Evolutionary conservation across 2,329 filamentous ascomycete genomes (phyloP).

Genomic region (Penicillium aurantiogriseum): DNA sequence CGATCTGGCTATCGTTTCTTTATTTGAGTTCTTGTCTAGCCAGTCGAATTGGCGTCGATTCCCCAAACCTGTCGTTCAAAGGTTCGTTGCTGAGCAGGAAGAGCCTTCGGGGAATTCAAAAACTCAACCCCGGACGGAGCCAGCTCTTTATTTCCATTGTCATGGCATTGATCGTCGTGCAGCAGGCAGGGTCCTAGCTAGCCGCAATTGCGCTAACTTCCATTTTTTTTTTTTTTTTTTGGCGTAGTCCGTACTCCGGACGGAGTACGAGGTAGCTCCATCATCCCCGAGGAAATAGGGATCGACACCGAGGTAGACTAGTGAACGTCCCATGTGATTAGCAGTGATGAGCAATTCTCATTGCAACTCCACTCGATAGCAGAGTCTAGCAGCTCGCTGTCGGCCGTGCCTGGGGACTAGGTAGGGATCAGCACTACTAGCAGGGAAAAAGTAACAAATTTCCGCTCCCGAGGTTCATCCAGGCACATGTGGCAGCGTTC

Average conservation of each 20-base stretch:
- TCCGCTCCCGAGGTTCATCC: slow-evolving; percentile 4
- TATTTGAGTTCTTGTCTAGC: background rate
- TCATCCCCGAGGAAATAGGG: slow-evolving; percentile 7
- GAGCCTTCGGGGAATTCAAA: slow-evolving; percentile 7
- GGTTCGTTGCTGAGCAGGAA: slow-evolving; percentile 8
- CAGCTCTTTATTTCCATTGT: slow-evolving; percentile 1
- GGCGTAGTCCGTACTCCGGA: background rate
- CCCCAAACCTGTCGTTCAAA: slow-evolving; percentile 11
- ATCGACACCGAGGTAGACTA: slow-evolving; percentile 11
- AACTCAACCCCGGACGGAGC: background rate
- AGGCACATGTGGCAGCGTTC: slow-evolving; percentile 5
- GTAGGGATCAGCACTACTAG: slow-evolving; percentile 5
- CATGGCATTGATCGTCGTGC: background rate
- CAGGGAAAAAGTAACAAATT: background rate
- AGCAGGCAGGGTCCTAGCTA: slow-evolving; percentile 1
- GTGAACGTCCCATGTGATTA: slow-evolving; percentile 2
- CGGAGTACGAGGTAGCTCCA: background rate
- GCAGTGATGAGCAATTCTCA: background rate
- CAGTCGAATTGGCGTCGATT: slow-evolving; percentile 6
- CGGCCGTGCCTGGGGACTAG: slow-evolving; percentile 3
- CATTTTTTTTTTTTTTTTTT: background rate
- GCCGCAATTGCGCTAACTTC: background rate
- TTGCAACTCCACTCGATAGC: slow-evolving; percentile 1
- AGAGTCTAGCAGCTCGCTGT: background rate
- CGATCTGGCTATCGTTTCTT: background rate